phyloP scores from a whole-genome alignment of 768 basidiomycete species.

The Kwoniella bestiolae region DNA sequence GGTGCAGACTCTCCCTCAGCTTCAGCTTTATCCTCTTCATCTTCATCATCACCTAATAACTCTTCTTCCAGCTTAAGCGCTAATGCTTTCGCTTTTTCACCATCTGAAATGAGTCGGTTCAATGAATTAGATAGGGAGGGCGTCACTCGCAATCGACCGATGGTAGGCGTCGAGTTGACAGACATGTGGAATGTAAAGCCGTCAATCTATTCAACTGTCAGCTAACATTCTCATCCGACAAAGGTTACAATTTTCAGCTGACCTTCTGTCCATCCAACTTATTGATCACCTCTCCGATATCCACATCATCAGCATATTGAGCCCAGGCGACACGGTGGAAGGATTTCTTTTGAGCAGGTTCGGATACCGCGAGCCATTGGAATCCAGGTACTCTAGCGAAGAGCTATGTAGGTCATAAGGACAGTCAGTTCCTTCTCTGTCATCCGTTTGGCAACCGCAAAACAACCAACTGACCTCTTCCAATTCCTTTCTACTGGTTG shows the following conservation, averaged over 20 bases:
- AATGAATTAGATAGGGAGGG: constrained; percentile 81
- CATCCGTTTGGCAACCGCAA: no score
- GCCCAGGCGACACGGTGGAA: constrained; percentile 96
- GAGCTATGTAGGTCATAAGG: constrained; percentile 61
- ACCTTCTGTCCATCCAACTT: constrained; percentile 87
- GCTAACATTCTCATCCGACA: background rate
- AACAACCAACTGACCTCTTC: constrained; percentile 80
- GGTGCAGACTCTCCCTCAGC: constrained; percentile 61
- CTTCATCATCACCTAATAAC: constrained; percentile 33
- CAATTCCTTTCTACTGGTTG: constrained; percentile 83
- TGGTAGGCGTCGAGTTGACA: constrained; percentile 68
- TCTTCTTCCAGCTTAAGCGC: constrained; percentile 77
- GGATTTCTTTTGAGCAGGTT: constrained; percentile 88
- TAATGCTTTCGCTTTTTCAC: constrained; percentile 73
- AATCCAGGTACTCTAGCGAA: constrained; percentile 78
- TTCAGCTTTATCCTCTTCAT: constrained; percentile 16
- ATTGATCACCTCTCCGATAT: constrained; percentile 73
- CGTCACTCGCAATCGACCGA: constrained; percentile 75
- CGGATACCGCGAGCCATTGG: constrained; percentile 84
- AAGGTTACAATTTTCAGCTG: constrained; percentile 19
- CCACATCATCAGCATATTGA: constrained; percentile 79
- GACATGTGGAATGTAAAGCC: constrained; percentile 88
- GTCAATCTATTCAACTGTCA: constrained; percentile 69
- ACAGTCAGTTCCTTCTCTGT: background rate
- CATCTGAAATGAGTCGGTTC: constrained; percentile 78